Evolutionary conservation across 139 green algal genomes (phyloP), one percentile per base, ranked within the genome.

Genomic region (Pycnococcus provasolii): DNA sequence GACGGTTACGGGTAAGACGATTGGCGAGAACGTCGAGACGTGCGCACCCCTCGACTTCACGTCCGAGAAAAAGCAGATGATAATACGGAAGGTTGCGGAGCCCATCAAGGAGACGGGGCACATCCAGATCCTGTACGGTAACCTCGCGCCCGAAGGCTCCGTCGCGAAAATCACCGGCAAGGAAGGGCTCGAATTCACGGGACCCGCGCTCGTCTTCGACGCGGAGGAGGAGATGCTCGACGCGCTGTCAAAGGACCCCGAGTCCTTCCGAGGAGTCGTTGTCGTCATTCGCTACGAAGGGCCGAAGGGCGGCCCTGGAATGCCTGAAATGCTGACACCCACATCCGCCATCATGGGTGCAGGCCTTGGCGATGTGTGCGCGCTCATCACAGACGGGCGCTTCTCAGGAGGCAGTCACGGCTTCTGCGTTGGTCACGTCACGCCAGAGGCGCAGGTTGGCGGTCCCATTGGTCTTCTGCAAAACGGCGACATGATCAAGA

Each of bases 281-380:
- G 82, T 96, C 1, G 86, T 96, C 13, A 96, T 96, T 65, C 77
- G 91, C 26, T 95, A 94, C 58, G 91, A 96, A 80, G 91, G 91
- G 5, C 91, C 91, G 50, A 95, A 97, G 82, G 92, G 92, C 62
- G 92, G 92, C 4, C 92, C 92, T 9, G 92, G 92, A 68, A 97
- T 99, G 91, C 92, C 91, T 0, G 92, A 99, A 81, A 97, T 99
- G 92, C 73, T 99, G 26, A 97, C 87, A 1, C 92, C 92, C 68
- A 97, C 92, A 50, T 86, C 71, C 5, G 90, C 91, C 62, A 96
- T 99, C 83, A 97, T 97, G 85, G 92, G 91, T 6, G 91, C 92
- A 4, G 92, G 92, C 42, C 85, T 99, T 45, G 92, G 92, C 65
- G 86, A 96, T 64, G 87, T 96, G 39, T 92, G 87, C 66, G 91